Evolutionary conservation across 129 eudicot genomes (phyloP), one percentile per base, ranked within the genome.

Genomic region (Pittosporum tobira): DNA sequence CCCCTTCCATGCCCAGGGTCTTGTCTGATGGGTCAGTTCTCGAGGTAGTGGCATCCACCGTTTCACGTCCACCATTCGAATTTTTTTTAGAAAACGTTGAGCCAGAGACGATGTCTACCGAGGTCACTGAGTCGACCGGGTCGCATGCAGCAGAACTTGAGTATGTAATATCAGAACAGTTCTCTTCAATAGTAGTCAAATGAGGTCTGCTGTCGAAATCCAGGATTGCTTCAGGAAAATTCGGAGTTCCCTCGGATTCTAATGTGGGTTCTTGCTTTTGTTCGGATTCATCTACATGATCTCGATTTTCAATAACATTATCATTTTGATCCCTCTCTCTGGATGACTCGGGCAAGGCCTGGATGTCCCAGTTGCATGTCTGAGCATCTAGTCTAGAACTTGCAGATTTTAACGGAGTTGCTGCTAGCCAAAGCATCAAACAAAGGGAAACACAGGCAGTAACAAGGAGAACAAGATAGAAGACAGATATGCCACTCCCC

Each of bases 361-460:
- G 55, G 23, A 69, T 45, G 23, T 73, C 79, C 81, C 75, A 63
- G 26, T 57, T 77, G 79, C 74, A 64, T 26, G 54, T 77, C 69
- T 67, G 77, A 38, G 64, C 46, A 59, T 73, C 86, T 61, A 66
- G 50, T 46, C 73, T 73, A 31, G 62, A 69, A 70, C 70, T 81
- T 63, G 79, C 85, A 49, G 94, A 83, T 68, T 81, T 81, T 57
- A 91, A 71, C 19, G 96, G 99, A 57, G 87, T 87, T 49, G 72
- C 88, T 58, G 78, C 91, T 55, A 91, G 72, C 94, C 81, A 81
- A 62, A 86, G 83, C 80, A 81, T 78, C 44, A 83, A 65, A 68
- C 77, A 65, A 38, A 87, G 64, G 18, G 94, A 86, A 45, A 68
- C 50, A 37, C 56, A 69, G 14, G 85, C 80, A 23, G 79, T 74